A percentile compares a stretch with the other conserved stretches of the same genome.
phyloP scores from a whole-genome alignment of 2,329 filamentous ascomycete species.

The Grosmannia serpens region DNA sequence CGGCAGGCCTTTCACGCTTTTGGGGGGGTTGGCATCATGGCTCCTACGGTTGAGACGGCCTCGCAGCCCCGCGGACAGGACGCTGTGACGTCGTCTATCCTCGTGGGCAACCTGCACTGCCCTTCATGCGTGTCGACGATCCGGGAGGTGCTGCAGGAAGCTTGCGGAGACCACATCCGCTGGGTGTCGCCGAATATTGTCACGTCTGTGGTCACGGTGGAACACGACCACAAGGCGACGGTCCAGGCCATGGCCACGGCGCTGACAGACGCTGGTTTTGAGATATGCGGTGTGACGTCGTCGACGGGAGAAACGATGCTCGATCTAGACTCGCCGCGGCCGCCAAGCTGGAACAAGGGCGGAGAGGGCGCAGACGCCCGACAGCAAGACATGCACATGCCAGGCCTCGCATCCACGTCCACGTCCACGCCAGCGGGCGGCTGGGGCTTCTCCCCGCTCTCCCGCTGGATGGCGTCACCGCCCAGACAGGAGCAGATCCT shows the following conservation, averaged over 20 bases:
- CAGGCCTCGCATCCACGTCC: neutral
- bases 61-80: constrained; percentile 3
- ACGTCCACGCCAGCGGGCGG: neutral
- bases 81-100: constrained; percentile 44
- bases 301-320: constrained; percentile 17
- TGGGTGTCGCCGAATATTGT: constrained; percentile 61
- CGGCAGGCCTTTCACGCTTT: too few species aligned
- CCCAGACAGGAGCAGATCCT: neutral
- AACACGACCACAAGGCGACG: constrained; percentile 38
- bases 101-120: constrained; percentile 68
- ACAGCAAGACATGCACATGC: neutral
- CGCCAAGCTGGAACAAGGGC: neutral
- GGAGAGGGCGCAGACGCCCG: constrained; percentile 11
- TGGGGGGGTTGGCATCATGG: too few species aligned
- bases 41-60: constrained; percentile 15
- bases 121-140: constrained; percentile 62
- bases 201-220: constrained; percentile 55
- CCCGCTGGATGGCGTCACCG: constrained; percentile 8
- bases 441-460: constrained; percentile 9
- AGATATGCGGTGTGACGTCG: constrained; percentile 37
- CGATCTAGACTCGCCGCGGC: neutral
- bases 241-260: constrained; percentile 30
- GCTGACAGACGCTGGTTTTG: constrained; percentile 47
- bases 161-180: constrained; percentile 31
- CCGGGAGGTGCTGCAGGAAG: constrained; percentile 40